Evolutionary conservation across 169 alveolate genomes (phyloP), one percentile per base, ranked within the genome.

Genomic region (Blepharisma undulans): DNA sequence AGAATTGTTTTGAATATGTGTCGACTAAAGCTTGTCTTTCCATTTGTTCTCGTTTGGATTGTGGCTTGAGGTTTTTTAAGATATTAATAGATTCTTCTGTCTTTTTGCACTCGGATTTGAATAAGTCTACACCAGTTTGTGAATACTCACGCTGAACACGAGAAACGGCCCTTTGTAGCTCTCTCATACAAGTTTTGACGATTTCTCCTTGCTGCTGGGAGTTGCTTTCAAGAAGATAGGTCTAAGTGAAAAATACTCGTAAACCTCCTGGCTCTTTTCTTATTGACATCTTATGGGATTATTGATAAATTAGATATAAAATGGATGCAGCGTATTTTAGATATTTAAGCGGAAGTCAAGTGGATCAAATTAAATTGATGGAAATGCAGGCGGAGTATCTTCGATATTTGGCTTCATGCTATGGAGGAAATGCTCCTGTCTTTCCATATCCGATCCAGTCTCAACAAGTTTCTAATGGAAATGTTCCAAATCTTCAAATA

Each of bases 371-470:
- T 79, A 27, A 79, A 22, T 79, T 79, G 12, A 10, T 82, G 29
- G 89, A 82, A 82, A 82, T 82, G 89, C 89, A 82, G 34, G 89
- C 76, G 16, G 60, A 59, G 27, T 59, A 82, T 36, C 48, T 82
- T 21, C 33, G 89, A 30, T 82, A 22, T n/a, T 72, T 82, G n/a
- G 89, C 89, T 0, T 25, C 29, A 4, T 82, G 78, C 34, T 48
- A 48, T 36, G 25, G 29, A 25, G 29, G 61, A 29, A 78, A 25
- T 29, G 66, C 60, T 29, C 66, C 66, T 48, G 10, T 48, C 66
- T 3, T 48, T 12, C 66, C 7, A 18, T 48, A 48, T 48, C 66
- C 66, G 14, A 48, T 48, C 66, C 66, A 48, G 66, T 18, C 66
- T 48, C 66, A 48, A 48, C 34, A 78, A 78, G 34, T 21, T 21